Conservation (phyloP, 2,329 filamentous ascomycete genomes). For the Diplodia scrobiculata region DNA sequence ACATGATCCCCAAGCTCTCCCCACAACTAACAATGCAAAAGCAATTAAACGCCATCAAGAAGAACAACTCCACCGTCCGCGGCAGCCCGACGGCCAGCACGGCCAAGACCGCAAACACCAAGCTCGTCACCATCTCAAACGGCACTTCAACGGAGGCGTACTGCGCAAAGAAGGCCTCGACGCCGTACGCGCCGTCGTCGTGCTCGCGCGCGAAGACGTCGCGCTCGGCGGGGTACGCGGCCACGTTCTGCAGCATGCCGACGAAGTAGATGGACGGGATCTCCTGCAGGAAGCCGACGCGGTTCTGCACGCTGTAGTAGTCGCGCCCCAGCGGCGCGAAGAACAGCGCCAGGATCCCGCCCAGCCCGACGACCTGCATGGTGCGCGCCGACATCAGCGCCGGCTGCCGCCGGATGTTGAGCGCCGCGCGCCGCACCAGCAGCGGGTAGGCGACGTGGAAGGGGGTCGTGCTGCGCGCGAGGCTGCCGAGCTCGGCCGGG, state of each 20-base stretch:
- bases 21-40: conserved; percentile 75
- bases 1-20: conserved; percentile 75
- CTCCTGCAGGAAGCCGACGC: conserved; percentile 73
- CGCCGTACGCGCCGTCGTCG: conserved; percentile 70
- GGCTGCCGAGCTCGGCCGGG: conserved; percentile 70
- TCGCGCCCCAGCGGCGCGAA: conserved; percentile 71
- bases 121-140: conserved; percentile 66
- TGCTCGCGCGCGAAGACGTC: conserved; percentile 78
- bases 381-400: conserved; percentile 42
- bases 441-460: conserved; percentile 67
- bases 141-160: conserved; percentile 72
- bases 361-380: conserved; percentile 45
- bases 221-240: conserved; percentile 70
- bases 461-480: conserved; percentile 64
- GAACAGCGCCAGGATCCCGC: conserved; percentile 49
- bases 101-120: conserved; percentile 66
- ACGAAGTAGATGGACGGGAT: conserved; percentile 72
- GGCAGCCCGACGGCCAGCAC: conserved; percentile 67
- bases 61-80: conserved; percentile 65
- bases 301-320: conserved; percentile 70
- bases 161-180: conserved; percentile 68
- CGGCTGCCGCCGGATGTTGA: conserved; percentile 58
- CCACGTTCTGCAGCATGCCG: conserved; percentile 78
- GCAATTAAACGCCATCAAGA: conserved; percentile 67
- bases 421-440: conserved; percentile 65